Percentiles rank a stretch among this genome's conserved stretches.
These are phyloP conservation scores for Amaranthus tricolor DNA, from an alignment of 179 eudicot genomes.

Conservation along the genomic window DNA sequence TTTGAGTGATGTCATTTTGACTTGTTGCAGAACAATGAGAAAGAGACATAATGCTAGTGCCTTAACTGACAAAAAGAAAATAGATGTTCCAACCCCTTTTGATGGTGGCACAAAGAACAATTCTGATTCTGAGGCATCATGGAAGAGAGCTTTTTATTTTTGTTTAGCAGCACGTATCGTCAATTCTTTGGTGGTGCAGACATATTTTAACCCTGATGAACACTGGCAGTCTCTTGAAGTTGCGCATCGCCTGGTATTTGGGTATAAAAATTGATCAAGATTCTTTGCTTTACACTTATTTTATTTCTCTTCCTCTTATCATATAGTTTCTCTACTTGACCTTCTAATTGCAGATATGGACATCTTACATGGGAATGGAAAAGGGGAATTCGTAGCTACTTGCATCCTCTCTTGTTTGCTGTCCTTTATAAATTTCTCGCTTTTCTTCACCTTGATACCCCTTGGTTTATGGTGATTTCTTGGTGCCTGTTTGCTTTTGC, in stretches of 20 bases:
- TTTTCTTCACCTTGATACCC: slow-evolving; percentile 66
- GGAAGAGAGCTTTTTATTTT: slow-evolving; percentile 42
- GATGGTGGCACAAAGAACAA: slow-evolving; percentile 26
- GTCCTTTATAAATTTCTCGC: slow-evolving; percentile 73
- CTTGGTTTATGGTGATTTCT: slow-evolving; percentile 71
- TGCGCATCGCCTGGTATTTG: slow-evolving; percentile 78
- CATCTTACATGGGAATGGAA: slow-evolving; percentile 98
- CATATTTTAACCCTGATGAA: slow-evolving; percentile 96
- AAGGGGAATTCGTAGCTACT: slow-evolving; percentile 77
- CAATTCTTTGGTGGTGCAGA: slow-evolving; percentile 80
- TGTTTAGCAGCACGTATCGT: slow-evolving; percentile 58
- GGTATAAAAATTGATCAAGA: slow-evolving; percentile 40
- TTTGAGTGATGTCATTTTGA: slow-evolving; percentile 9
- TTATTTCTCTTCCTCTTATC: neutral
- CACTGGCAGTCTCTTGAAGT: slow-evolving; percentile 99
- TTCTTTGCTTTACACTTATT: neutral
- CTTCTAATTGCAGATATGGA: slow-evolving; percentile 64
- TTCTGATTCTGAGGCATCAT: slow-evolving; percentile 30
- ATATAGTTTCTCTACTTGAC: slow-evolving; percentile 6
- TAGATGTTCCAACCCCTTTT: slow-evolving; percentile 25
- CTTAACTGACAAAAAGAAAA: slow-evolving; percentile 16
- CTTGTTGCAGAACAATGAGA: slow-evolving; percentile 45
- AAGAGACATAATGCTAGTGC: slow-evolving; percentile 40
- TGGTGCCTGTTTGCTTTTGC: slow-evolving; percentile 5
- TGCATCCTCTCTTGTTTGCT: slow-evolving; percentile 89